Evolutionary conservation across 176 grass and related monocot species (phyloP).

Genomic region (Oryza glumipatula): DNA sequence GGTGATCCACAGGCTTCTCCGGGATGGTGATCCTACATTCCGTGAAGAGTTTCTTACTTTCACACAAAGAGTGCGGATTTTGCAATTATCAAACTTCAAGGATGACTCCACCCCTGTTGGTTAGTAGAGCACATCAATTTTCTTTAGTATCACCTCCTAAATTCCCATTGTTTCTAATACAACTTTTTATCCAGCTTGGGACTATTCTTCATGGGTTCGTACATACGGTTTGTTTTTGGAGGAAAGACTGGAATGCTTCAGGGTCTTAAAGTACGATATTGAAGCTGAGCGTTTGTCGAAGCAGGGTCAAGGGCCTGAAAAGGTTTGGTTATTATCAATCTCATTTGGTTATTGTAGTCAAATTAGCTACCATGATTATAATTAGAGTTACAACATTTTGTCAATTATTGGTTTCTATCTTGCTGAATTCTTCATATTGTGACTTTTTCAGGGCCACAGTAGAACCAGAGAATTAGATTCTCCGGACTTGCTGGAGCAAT

Average conservation of each 20-base stretch:
- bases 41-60: constrained; percentile 87
- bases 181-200: constrained; percentile 70
- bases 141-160: constrained; percentile 6
- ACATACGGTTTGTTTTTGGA: constrained; percentile 87
- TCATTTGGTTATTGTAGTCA: constrained; percentile 22
- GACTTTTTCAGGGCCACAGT: constrained; percentile 68
- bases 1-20: constrained; percentile 92
- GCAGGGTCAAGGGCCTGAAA: constrained; percentile 77
- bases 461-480: constrained; percentile 82
- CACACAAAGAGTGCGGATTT: constrained; percentile 76
- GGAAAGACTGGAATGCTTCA: constrained; percentile 97
- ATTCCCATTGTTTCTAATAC: constrained; percentile 18
- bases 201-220: constrained; percentile 93
- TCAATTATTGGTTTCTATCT: constrained; percentile 16
- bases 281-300: constrained; percentile 83
- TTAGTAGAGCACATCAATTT: constrained; percentile 31
- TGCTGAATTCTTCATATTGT: neutral
- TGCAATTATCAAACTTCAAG: constrained; percentile 97
- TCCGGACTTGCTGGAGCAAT: constrained; percentile 82
- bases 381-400: neutral
- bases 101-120: constrained; percentile 92
- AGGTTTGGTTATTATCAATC: constrained; percentile 55
- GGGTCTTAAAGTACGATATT: constrained; percentile 87
- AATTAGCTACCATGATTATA: neutral
- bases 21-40: constrained; percentile 89